These are phyloP conservation scores for Saccharomycopsis sp. DNA, from an alignment of 805 yeast species.

Conservation along the genomic window DNA sequence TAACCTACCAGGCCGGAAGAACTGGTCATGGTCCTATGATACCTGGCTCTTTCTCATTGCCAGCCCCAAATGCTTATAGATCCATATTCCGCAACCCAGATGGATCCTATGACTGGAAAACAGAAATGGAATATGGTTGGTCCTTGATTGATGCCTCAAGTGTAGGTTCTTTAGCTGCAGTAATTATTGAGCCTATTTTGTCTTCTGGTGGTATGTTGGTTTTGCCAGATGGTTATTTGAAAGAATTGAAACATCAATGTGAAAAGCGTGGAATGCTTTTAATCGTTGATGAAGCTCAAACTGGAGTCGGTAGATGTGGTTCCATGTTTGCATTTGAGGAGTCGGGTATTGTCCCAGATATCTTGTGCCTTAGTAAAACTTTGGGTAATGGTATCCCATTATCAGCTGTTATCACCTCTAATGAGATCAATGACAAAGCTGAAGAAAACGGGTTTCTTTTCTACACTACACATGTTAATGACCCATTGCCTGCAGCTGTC, in stretches of 20 bases:
- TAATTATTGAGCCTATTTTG: too few relatives aligned
- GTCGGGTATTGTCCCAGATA: conserved; percentile 30
- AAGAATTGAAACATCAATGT: too few relatives aligned
- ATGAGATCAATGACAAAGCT: conserved; percentile 25
- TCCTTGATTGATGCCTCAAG: too few relatives aligned
- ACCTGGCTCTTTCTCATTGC: conserved; percentile 27
- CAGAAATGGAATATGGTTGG: too few relatives aligned
- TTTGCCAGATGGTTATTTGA: too few relatives aligned
- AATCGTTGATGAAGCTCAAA: conserved; percentile 51
- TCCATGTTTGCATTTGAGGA: conserved; percentile 36
- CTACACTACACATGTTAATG: conserved; percentile 29
- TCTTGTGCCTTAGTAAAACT: conserved; percentile 29
- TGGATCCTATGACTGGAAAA: too few relatives aligned
- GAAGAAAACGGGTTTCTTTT: conserved; percentile 24
- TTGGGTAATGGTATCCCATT: conserved; percentile 31
- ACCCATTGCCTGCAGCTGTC: conserved; percentile 29
- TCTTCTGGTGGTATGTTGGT: too few relatives aligned
- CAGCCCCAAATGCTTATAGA: conserved; percentile 27
- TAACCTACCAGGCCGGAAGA: conserved; percentile 27
- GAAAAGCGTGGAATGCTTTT: too few relatives aligned
- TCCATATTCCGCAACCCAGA: too few relatives aligned
- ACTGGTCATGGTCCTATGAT: conserved; percentile 27
- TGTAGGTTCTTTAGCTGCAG: too few relatives aligned
- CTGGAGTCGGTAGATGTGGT: conserved; percentile 50
- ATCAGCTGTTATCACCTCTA: conserved; percentile 28